Base-by-base conservation (phyloP, 768 basidiomycete genomes). In the Serendipita sp. region DNA sequence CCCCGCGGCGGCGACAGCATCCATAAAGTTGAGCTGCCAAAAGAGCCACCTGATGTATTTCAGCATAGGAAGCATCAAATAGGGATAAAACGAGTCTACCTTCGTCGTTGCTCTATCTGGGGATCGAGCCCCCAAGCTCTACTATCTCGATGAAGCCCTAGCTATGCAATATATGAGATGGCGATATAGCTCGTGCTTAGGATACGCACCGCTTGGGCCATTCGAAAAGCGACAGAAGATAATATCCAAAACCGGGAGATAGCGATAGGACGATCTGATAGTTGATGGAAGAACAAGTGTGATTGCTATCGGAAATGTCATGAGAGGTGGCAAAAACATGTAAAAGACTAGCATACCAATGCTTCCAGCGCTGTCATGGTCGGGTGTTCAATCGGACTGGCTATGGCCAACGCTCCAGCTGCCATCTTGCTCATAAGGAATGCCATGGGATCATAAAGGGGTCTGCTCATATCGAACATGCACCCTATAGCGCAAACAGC, bases 1-100 rank as follows among this genome's bases (percentile, higher is more conserved):
- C 11, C 2, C 2, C 28, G 34, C 28, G 16, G 56, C 56, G 35
- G 32, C 35, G n/a, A 60, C 56, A 35, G 28, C 56, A 35, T 60
- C 56, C 56, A 60, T 60, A 34, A 60, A 60, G 36, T 60, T 60
- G 28, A 60, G 36, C 36, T 60, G 56, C 56, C 56, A 60, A 30
- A 60, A 60, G 16, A 51, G 48, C 48, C 48, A 51, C 2, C 41
- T 41, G 1, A 3, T 41, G 41, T 7, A 41, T 13, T 41, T 41
- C 38, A 41, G 41, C 41, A 41, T 13, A 23, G 1, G 23, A 23
- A 23, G 1, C 1, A 23, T 5, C 13, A 41, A 41, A 41, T 41
- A 41, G 41, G 13, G 41, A 7, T 5, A 7, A 41, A 13, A 41
- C 23, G 23, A 41, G 41, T 13, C 41, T 23, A 32, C 18, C 56